Percentiles rank a stretch among this genome's conserved stretches.
phyloP scores from a whole-genome alignment of 2,329 filamentous ascomycete genomes.

The Epichloe amarillans region DNA sequence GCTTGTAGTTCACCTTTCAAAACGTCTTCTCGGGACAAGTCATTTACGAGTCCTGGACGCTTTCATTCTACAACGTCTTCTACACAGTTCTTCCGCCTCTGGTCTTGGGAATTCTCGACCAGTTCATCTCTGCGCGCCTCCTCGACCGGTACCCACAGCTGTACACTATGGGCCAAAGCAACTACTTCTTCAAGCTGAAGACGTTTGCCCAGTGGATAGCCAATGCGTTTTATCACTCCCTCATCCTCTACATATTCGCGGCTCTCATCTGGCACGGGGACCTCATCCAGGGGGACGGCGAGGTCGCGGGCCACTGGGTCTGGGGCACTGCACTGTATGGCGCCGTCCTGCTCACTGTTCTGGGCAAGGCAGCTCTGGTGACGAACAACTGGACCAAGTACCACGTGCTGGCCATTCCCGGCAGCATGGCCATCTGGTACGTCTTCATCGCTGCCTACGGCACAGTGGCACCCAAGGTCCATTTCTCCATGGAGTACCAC shows the following conservation, averaged over 20 bases:
- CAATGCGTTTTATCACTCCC: constrained; percentile 91
- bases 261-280: constrained; percentile 74
- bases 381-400: constrained; percentile 99
- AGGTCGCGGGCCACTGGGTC: constrained; percentile 85
- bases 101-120: constrained; percentile 90
- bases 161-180: constrained; percentile 85
- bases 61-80: constrained; percentile 99
- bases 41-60: constrained; percentile 97
- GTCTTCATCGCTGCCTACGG: constrained; percentile 81
- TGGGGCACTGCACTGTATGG: constrained; percentile 96
- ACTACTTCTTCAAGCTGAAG: constrained; percentile 83
- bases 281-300: constrained; percentile 63
- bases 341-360: constrained; percentile 79
- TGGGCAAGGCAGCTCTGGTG: constrained; percentile 87
- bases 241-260: constrained; percentile 79
- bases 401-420: constrained; percentile 87
- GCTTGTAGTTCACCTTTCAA: constrained; percentile 75
- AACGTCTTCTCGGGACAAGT: constrained; percentile 96
- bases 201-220: constrained; percentile 87
- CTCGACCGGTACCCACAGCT: constrained; percentile 93
- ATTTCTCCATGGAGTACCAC: constrained; percentile 71
- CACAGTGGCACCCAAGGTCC: constrained; percentile 68
- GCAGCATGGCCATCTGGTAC: constrained; percentile 84
- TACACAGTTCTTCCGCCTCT: constrained; percentile 91
- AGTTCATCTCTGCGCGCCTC: constrained; percentile 88